Percentiles rank a stretch among this genome's conserved stretches.
phyloP scores from a whole-genome alignment of 306 rosid genomes.

The Gastrolobium bilobum region DNA sequence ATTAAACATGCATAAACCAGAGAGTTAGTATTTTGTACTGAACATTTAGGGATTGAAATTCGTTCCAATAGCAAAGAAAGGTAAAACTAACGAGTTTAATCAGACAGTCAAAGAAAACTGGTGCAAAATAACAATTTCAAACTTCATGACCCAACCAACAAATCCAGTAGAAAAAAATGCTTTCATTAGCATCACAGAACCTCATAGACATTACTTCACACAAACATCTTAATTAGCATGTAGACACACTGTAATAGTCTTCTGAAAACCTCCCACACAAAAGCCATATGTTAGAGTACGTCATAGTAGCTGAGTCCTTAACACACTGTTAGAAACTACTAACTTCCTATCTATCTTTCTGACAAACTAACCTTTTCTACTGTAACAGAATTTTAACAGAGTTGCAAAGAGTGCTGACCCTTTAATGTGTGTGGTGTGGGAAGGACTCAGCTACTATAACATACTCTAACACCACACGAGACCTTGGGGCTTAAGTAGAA shows the following conservation, averaged over 20 bases:
- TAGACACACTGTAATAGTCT: not conserved
- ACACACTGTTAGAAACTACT: too few relatives aligned
- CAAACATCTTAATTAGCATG: not conserved
- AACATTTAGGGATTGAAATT: not conserved
- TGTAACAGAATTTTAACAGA: too few relatives aligned
- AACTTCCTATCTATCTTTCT: too few relatives aligned
- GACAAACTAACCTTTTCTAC: too few relatives aligned
- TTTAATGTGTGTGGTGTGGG: too few relatives aligned
- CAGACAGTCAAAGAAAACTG: not conserved
- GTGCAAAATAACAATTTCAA: not conserved
- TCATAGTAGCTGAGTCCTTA: too few relatives aligned
- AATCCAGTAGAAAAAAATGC: not conserved
- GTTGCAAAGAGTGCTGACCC: too few relatives aligned
- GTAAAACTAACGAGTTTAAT: not conserved
- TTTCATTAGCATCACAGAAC: not conserved
- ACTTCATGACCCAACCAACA: not conserved
- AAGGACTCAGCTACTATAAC: too few relatives aligned
- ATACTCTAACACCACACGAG: not conserved
- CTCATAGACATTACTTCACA: not conserved
- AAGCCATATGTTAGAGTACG: not conserved
- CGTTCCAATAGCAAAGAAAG: not conserved
- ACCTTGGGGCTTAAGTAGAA: not conserved
- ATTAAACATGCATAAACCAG: not conserved
- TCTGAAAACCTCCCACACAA: not conserved
- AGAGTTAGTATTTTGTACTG: not conserved